Evolutionary conservation across 2,329 filamentous ascomycete genomes (phyloP), one percentile per base, ranked within the genome.

Genomic region (Sclerotinia subarctica): DNA sequence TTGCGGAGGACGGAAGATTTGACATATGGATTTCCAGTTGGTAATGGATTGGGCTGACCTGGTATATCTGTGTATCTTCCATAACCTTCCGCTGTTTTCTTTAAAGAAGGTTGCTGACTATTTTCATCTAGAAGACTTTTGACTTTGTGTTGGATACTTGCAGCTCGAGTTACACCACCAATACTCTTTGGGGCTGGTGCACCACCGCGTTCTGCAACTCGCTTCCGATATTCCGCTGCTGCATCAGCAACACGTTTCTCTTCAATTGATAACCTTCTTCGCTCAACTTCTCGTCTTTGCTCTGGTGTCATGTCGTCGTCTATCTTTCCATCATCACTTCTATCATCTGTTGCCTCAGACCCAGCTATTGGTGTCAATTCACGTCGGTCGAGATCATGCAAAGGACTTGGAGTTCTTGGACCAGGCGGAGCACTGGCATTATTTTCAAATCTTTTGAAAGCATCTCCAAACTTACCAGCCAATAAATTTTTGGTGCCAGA

Each of bases 61-160:
- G 59, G 24, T 46, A 35, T 68, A 42, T 89, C 91, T 26, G 94
- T 93, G 78, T 91, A 97, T 69, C 89, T 89, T 10, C 95, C 95
- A 77, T 98, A 98, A 0, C 94, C 94, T 71, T 94, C 89, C 0
- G 94, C 94, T 0, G 93, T 97, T 72, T 89, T 88, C 38, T 86
- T 85, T 19, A 81, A 80, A 1, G 84, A 77, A 0, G 83, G 80
- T 6, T 87, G 82, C 72, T 83, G 88, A 73, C 88, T 87, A 52
- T 90, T 92, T 75, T 97, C 94, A 70, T 89, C 89, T 21, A 99
- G 81, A 62, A 98, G 82, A 62, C 87, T 92, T 80, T 96, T 92
- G 66, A 99, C 92, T 71, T 94, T 90, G 76, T 92, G 93, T 77
- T 98, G 93, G 74, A 99, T 99, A 35, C 90, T 91, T n/a, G 88